Conservation (phyloP, 176 grass and related monocot genomes). For the Cymbopogon citratus region DNA sequence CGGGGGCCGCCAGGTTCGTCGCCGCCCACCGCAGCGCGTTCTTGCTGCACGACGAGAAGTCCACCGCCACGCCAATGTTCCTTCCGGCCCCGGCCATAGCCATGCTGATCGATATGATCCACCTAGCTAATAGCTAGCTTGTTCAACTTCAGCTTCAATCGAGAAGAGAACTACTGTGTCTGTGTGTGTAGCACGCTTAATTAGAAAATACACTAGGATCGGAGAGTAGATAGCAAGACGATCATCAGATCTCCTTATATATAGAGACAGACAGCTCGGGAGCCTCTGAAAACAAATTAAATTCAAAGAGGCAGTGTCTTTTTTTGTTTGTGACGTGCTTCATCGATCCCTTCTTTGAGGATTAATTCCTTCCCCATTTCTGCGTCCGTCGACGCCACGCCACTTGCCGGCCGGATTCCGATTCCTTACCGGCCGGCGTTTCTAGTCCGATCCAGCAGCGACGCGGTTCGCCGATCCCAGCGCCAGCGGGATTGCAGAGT, state of each 20-base stretch:
- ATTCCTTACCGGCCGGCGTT: slow-evolving; percentile 9
- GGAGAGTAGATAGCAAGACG: too few relatives aligned
- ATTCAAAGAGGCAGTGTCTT: background rate
- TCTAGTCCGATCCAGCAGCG: slow-evolving; percentile 2
- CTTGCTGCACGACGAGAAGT: slow-evolving; percentile 48
- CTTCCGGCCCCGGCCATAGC: background rate
- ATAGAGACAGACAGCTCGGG: background rate
- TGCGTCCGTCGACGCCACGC: background rate
- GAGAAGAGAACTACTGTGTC: background rate
- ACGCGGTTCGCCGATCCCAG: background rate
- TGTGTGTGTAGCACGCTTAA: background rate
- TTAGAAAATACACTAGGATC: too few relatives aligned
- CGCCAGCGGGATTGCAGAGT: background rate
- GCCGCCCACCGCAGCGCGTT: slow-evolving; percentile 38
- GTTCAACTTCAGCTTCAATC: too few relatives aligned
- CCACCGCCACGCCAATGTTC: slow-evolving; percentile 41
- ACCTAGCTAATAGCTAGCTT: too few relatives aligned
- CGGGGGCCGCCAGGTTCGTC: slow-evolving; percentile 15
- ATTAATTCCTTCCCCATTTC: background rate
- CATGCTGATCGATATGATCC: background rate
- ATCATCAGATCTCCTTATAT: background rate
- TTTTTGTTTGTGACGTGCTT: background rate
- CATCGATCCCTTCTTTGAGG: background rate
- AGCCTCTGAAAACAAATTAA: background rate
- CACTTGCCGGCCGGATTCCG: background rate